Evolutionary conservation across 2,329 filamentous ascomycete genomes (phyloP).

Genomic region (Penicillium brasilianum): DNA sequence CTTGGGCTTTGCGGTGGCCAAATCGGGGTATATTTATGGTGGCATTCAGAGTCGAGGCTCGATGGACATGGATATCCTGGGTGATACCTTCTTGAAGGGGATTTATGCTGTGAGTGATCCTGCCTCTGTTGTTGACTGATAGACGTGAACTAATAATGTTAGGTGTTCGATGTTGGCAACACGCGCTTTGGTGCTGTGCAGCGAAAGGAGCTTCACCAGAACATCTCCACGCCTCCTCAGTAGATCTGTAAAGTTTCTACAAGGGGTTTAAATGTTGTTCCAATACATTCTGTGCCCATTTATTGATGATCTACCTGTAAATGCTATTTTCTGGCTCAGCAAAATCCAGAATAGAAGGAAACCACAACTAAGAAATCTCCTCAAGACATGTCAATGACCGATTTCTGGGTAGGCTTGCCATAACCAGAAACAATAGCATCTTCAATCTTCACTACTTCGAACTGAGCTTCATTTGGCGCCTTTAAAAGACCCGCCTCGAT

Average conservation of each 20-base stretch:
- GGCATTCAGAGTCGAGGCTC: conserved; percentile 68
- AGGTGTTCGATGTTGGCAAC: conserved; percentile 69
- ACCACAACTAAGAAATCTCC: neutral
- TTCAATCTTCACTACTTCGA: conserved; percentile 18
- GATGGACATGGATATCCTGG: conserved; percentile 66
- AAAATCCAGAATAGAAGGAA: neutral
- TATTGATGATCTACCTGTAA: too few species aligned
- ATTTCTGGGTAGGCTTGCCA: conserved; percentile 10
- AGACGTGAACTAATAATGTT: conserved; percentile 7
- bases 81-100: conserved; percentile 67
- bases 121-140: neutral
- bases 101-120: conserved; percentile 62
- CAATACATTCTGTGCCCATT: neutral
- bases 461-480: conserved; percentile 16
- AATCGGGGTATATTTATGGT: conserved; percentile 64
- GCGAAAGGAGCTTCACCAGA: conserved; percentile 50
- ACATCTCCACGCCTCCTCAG: conserved; percentile 23
- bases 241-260: neutral
- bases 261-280: too few species aligned
- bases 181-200: conserved; percentile 65
- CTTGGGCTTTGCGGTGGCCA: conserved; percentile 62
- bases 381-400: conserved; percentile 21
- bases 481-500: conserved; percentile 19
- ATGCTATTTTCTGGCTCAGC: too few species aligned
- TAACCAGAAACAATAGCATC: conserved; percentile 18